Base-by-base conservation (phyloP, 1,284 basidiomycete genomes). In the Leucoagaricus sp. region DNA sequence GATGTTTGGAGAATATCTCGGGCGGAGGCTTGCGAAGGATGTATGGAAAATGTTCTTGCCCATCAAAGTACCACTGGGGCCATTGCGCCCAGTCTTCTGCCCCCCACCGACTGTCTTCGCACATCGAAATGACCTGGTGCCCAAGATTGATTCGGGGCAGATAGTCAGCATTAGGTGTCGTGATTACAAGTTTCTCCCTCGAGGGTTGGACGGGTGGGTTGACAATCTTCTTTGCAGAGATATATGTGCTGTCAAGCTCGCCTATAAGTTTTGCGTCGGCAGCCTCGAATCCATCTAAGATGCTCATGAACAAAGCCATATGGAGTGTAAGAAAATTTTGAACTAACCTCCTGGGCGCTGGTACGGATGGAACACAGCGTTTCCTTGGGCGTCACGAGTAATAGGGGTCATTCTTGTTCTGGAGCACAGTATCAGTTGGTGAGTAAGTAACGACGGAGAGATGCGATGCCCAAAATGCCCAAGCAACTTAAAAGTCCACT, bases 41-140 rank as follows among this genome's bases (percentile, higher is more conserved):
- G 40, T 21, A 53, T 10, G 50, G 3, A 19, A 53, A 53, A 17
- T 53, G 41, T 33, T 53, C 50, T 23, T 44, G 17, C 9, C 50
- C 17, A 13, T 53, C 25, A 53, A 53, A 53, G n/a, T 44, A 53
- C 50, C 50, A 53, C 28, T 53, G 50, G 5, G 50, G 50, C 50
- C 40, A 53, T 17, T 53, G 50, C 4, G 40, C 26, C 50, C 40
- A 53, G 38, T 53, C 40, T 23, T 53, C 40, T 1, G 15, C 50
- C 1, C 50, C 50, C 50, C 38, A 53, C 6, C 50, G 12, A 15
- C 50, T 29, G 13, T 53, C 50, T 7, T 33, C 40, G n/a, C 40
- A 17, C 5, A 53, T 4, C 1, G 50, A 29, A 2, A 53, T 44
- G 10, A 23, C 12, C 21, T 53, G 50, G 21, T 4, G 15, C 3